Percentiles rank a stretch among this genome's conserved stretches.
Evolutionary conservation across 2,329 filamentous ascomycete genomes (phyloP).

Genomic region (Periconia macrospinosa): DNA sequence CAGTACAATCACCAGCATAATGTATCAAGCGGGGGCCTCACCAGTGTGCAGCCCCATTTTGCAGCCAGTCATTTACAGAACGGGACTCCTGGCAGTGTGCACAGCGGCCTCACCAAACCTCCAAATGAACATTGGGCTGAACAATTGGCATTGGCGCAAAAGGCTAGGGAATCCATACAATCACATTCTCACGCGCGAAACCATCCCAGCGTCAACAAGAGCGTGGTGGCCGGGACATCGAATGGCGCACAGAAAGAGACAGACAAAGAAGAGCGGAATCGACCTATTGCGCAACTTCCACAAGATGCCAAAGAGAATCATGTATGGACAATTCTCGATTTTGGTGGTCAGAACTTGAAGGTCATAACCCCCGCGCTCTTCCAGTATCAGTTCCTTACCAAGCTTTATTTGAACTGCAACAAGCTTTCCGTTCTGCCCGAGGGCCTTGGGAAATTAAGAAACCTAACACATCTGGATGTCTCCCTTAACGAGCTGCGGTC

Average conservation of each 20-base stretch:
- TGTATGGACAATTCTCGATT: conserved; percentile 90
- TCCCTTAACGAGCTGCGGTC: conserved; percentile 84
- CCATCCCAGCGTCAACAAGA: conserved; percentile 71
- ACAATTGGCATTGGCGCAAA: conserved; percentile 79
- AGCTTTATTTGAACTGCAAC: conserved; percentile 93
- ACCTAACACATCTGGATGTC: conserved; percentile 79
- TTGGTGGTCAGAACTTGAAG: conserved; percentile 92
- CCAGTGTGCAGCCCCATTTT: conserved; percentile 66
- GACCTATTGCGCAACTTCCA: conserved; percentile 62
- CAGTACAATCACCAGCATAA: conserved; percentile 65
- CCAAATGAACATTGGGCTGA: conserved; percentile 79
- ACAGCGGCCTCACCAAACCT: conserved; percentile 60
- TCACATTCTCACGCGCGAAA: conserved; percentile 74
- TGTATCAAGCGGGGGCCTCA: conserved; percentile 62
- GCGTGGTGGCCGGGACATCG: conserved; percentile 58
- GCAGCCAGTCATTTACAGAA: conserved; percentile 62
- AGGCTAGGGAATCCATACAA: conserved; percentile 69
- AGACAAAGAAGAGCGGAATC: conserved; percentile 62
- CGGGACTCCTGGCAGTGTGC: conserved; percentile 58
- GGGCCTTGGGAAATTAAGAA: conserved; percentile 78
- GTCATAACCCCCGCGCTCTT: conserved; percentile 81
- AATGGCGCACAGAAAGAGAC: conserved; percentile 54
- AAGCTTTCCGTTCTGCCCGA: conserved; percentile 79
- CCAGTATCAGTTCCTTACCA: conserved; percentile 82
- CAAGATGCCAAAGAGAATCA: conserved; percentile 55